Evolutionary conservation across 2,329 filamentous ascomycete genomes (phyloP).

Genomic region (Dactylella cylindrospora): DNA sequence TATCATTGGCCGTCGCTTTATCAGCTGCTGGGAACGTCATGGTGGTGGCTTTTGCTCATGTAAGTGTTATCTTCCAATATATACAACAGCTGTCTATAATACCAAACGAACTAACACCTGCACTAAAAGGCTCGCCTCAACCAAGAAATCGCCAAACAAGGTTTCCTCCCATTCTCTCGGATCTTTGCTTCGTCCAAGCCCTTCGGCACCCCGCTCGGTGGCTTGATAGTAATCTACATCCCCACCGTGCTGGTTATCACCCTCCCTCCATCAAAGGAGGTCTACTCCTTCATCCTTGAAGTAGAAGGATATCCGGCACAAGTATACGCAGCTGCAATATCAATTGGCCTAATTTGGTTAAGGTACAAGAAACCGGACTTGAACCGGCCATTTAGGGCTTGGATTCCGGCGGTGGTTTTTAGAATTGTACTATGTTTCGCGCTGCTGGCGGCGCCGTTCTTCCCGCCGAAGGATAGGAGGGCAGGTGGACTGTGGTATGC

Average conservation of each 20-base stretch:
- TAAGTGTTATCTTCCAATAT: too few species aligned
- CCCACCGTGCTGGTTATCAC: slow-evolving; percentile 67
- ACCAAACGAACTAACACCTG: too few species aligned
- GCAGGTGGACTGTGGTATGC: slow-evolving; percentile 58
- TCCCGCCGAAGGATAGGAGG: slow-evolving; percentile 59
- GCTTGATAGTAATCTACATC: slow-evolving; percentile 68
- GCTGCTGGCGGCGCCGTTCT: too few species aligned
- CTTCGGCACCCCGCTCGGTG: slow-evolving; percentile 67
- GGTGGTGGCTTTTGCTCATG: slow-evolving; percentile 68
- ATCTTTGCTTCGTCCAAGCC: slow-evolving; percentile 66
- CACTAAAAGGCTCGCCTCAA: too few species aligned
- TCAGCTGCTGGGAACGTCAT: slow-evolving; percentile 72
- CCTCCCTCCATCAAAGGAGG: slow-evolving; percentile 64
- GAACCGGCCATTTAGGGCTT: too few species aligned
- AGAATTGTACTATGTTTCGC: too few species aligned
- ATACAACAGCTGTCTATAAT: too few species aligned
- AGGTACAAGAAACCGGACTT: too few species aligned
- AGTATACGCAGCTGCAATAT: too few species aligned
- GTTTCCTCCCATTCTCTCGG: slow-evolving; percentile 66
- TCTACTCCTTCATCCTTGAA: slow-evolving; percentile 72
- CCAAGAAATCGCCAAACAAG: slow-evolving; percentile 67
- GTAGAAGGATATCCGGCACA: too few species aligned
- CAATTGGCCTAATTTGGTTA: too few species aligned
- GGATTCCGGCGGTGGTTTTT: too few species aligned
- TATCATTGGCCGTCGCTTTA: slow-evolving; percentile 66